These are phyloP conservation scores for Calonectria henricotiae DNA, from an alignment of 2,329 filamentous ascomycete genomes.

Conservation along the genomic window DNA sequence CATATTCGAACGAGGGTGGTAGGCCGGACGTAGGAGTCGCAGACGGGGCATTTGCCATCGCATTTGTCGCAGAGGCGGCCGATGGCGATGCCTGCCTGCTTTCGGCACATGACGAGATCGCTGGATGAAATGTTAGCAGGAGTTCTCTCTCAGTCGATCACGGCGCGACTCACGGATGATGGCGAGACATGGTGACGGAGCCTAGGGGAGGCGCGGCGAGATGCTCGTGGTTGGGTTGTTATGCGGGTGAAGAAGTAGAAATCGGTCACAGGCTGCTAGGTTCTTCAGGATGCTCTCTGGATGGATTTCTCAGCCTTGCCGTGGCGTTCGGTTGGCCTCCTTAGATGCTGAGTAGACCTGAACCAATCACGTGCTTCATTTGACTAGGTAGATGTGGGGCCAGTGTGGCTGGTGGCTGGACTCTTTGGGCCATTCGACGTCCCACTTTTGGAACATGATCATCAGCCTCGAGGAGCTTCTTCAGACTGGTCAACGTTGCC, in stretches of 20 bases:
- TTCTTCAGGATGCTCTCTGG: constrained; percentile 43
- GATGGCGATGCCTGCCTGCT: constrained; percentile 97
- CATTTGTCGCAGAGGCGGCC: constrained; percentile 99
- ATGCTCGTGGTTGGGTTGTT: constrained; percentile 24
- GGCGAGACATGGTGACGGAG: constrained; percentile 83
- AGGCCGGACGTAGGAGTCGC: constrained; percentile 98
- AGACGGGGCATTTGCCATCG: constrained; percentile 99
- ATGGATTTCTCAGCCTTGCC: constrained; percentile 66
- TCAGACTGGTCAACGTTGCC: neutral
- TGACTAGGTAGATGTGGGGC: constrained; percentile 31
- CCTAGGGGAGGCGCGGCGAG: constrained; percentile 16
- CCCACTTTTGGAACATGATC: constrained; percentile 43
- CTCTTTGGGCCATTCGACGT: constrained; percentile 38
- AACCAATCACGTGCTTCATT: constrained; percentile 47
- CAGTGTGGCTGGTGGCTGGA: constrained; percentile 39
- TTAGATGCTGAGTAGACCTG: constrained; percentile 32
- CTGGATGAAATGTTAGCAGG: constrained; percentile 62
- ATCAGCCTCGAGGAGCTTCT: constrained; percentile 53
- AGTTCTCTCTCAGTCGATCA: constrained; percentile 4
- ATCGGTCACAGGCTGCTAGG: constrained; percentile 32
- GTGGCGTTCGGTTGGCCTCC: constrained; percentile 50
- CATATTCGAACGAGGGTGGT: constrained; percentile 98
- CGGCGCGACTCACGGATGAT: constrained; percentile 82
- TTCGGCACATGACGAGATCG: constrained; percentile 99
- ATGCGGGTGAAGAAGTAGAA: constrained; percentile 35